These are phyloP conservation scores for Fagus crenata DNA, from an alignment of 306 rosid species.

Conservation along the genomic window DNA sequence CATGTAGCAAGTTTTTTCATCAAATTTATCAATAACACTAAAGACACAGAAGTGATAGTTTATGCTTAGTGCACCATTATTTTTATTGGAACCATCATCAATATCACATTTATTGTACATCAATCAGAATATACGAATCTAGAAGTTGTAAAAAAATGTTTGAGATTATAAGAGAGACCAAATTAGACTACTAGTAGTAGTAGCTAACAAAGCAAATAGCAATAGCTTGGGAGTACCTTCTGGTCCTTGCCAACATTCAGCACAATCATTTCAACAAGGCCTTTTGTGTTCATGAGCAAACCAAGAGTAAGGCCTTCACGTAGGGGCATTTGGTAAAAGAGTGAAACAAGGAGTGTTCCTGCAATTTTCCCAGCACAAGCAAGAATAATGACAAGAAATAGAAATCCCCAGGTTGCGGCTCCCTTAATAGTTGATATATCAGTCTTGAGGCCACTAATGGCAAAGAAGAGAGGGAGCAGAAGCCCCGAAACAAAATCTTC, in stretches of 20 bases:
- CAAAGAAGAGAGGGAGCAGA: constrained; percentile 85
- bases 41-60: too few species aligned
- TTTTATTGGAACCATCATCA: too few species aligned
- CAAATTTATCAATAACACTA: not conserved
- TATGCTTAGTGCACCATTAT: too few species aligned
- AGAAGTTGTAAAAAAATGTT: too few species aligned
- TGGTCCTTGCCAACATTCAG: constrained; percentile 91
- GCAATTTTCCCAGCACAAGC: constrained; percentile 67
- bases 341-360: constrained; percentile 61
- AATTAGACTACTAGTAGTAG: too few species aligned
- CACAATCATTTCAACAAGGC: constrained; percentile 83
- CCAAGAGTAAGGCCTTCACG: constrained; percentile 79
- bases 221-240: constrained; percentile 37
- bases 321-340: constrained; percentile 59
- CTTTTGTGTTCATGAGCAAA: constrained; percentile 92
- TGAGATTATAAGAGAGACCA: too few species aligned
- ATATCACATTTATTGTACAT: too few species aligned
- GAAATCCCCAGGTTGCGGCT: constrained; percentile 47
- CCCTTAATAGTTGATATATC: constrained; percentile 39
- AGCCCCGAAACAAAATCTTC: constrained; percentile 97
- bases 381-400: constrained; percentile 54
- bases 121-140: too few species aligned
- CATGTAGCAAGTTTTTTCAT: not conserved
- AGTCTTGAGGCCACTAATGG: constrained; percentile 84
- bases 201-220: too few species aligned